A percentile compares a stretch with the other conserved stretches of the same genome.
Conservation (phyloP, 371 early-diverging fungal species). For the Rhizomucor pusillus region DNA sequence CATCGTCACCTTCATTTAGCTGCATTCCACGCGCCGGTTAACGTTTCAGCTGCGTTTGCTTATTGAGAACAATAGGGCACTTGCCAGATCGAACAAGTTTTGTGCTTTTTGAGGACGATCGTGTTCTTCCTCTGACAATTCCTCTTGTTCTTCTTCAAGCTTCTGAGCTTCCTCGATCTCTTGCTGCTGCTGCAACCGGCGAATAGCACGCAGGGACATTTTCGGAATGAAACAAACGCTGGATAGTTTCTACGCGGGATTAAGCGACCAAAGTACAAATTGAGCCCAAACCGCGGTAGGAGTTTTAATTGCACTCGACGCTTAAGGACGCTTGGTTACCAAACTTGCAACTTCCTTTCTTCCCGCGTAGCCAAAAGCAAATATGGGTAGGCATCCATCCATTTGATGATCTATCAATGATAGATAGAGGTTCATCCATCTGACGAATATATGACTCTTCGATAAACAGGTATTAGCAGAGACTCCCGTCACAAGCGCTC, state of each 20-base stretch:
- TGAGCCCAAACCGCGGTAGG: no score
- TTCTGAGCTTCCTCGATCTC: constrained; percentile 10
- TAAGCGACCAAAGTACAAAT: no score
- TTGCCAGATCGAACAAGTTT: constrained; percentile 73
- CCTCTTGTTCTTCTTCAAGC: constrained; percentile 13
- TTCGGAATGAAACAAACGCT: background rate
- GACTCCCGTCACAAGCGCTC: constrained; percentile 96
- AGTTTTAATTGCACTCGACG: no score
- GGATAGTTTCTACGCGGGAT: no score
- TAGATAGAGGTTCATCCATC: constrained; percentile 1
- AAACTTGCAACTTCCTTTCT: background rate
- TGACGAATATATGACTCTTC: background rate
- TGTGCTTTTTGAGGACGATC: constrained; percentile 27
- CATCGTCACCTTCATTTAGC: constrained; percentile 36
- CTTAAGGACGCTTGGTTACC: background rate
- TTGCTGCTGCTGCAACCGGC: constrained; percentile 37
- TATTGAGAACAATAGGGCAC: constrained; percentile 3
- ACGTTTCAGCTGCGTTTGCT: background rate
- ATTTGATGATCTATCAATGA: background rate
- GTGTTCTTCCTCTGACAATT: constrained; percentile 29
- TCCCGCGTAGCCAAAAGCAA: background rate
- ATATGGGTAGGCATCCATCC: constrained; percentile 10
- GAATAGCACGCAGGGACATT: constrained; percentile 49
- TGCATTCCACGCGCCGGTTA: background rate
- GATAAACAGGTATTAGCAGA: constrained; percentile 83